Percentiles rank a stretch among this genome's conserved stretches.
phyloP scores from a whole-genome alignment of 1,284 basidiomycete species.

The Papiliotrema nemorosa region DNA sequence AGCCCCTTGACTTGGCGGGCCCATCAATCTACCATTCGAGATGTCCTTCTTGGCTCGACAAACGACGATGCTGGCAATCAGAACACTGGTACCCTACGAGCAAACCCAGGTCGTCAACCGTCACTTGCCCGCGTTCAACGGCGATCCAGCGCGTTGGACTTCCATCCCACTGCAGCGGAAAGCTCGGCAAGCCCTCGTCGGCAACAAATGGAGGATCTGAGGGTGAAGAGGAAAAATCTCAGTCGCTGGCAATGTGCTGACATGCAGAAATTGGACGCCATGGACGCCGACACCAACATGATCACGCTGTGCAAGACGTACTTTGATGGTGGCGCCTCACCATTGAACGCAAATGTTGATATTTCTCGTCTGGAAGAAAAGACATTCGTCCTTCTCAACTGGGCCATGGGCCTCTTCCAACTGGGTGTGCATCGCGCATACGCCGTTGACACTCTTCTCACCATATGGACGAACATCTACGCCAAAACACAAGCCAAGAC shows the following conservation, averaged over 20 bases:
- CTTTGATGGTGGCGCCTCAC: conserved; percentile 53
- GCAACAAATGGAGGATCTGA: conserved; percentile 67
- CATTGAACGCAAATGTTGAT: conserved; percentile 50
- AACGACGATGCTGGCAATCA: not conserved
- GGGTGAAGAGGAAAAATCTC: conserved; percentile 50
- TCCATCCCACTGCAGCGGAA: conserved; percentile 58
- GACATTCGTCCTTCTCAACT: conserved; percentile 75
- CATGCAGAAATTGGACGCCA: conserved; percentile 70
- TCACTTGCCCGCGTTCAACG: no score
- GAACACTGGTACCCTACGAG: no score
- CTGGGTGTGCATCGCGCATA: conserved; percentile 81
- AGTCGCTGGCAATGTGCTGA: not conserved
- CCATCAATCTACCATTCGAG: not conserved
- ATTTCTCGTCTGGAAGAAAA: conserved; percentile 53
- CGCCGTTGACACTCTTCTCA: conserved; percentile 71
- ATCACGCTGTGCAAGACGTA: conserved; percentile 55
- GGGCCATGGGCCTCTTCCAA: conserved; percentile 79
- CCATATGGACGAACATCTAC: conserved; percentile 60
- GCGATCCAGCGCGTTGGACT: conserved; percentile 74
- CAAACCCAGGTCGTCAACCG: no score
- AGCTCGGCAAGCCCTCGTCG: conserved; percentile 43
- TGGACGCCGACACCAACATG: conserved; percentile 67
- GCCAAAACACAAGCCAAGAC: conserved; percentile 20
- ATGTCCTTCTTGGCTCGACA: not conserved
- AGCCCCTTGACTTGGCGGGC: not conserved